Evolutionary conservation across 129 eudicot species (phyloP).

Genomic region (Helianthus annuus): DNA sequence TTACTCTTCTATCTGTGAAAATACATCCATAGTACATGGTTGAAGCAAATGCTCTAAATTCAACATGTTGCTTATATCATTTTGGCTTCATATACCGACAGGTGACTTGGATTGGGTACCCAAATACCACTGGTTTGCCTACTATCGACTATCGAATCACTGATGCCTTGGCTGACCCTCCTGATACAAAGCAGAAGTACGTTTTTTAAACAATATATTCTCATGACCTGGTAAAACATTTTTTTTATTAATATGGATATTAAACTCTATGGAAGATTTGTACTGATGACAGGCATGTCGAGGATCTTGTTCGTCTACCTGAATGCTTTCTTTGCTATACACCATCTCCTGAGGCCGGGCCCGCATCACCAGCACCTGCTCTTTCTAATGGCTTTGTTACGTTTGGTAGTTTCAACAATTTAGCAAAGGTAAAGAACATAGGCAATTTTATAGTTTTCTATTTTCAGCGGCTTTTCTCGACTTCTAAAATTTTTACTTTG

Average conservation of each 20-base stretch:
- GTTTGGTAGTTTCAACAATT: constrained; percentile 96
- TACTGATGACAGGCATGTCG: constrained; percentile 71
- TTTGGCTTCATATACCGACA: constrained; percentile 40
- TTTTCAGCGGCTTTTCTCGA: constrained; percentile 6
- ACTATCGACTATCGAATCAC: constrained; percentile 89
- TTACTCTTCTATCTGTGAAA: background rate
- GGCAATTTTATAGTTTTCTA: background rate
- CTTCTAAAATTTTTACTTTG: constrained; percentile 16
- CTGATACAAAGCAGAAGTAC: constrained; percentile 75
- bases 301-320: constrained; percentile 85
- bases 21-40: too few species aligned
- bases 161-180: constrained; percentile 90
- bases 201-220: constrained; percentile 1
- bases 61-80: constrained; percentile 2
- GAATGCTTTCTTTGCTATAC: constrained; percentile 87
- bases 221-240: constrained; percentile 14
- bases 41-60: constrained; percentile 4
- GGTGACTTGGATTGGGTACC: constrained; percentile 99
- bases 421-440: constrained; percentile 78
- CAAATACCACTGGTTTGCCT: constrained; percentile 97
- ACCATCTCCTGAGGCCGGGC: constrained; percentile 97
- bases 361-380: constrained; percentile 84
- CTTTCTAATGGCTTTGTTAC: constrained; percentile 83
- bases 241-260: constrained; percentile 18
- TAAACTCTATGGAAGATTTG: constrained; percentile 16